These are phyloP conservation scores for Penicillium coprophilum DNA, from an alignment of 495 filamentous ascomycete species.

Conservation along the genomic window DNA sequence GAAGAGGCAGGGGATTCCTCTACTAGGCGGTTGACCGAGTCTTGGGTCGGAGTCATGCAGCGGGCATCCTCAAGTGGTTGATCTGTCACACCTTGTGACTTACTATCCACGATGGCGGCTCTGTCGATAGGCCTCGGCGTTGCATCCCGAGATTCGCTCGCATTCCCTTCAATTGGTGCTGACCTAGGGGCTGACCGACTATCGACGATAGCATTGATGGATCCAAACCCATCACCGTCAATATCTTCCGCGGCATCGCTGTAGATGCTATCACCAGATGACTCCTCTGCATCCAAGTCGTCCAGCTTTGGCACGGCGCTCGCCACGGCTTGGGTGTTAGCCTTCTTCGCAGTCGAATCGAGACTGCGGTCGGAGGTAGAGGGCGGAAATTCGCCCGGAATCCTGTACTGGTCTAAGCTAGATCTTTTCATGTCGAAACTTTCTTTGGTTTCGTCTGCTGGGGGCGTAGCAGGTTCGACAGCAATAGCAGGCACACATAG, in stretches of 20 bases:
- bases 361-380: slow-evolving; percentile 28
- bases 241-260: slow-evolving; percentile 85
- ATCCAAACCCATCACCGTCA: slow-evolving; percentile 75
- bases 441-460: slow-evolving; percentile 22
- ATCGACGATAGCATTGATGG: slow-evolving; percentile 80
- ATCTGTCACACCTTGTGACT: slow-evolving; percentile 15
- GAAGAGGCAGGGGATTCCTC: slow-evolving; percentile 24
- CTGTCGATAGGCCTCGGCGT: slow-evolving; percentile 20
- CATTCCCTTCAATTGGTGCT: slow-evolving; percentile 7
- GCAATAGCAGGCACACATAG: slow-evolving; percentile 47
- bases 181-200: slow-evolving; percentile 39
- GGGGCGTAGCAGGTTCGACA: slow-evolving; percentile 29
- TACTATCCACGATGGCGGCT: slow-evolving; percentile 16
- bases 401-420: slow-evolving; percentile 36
- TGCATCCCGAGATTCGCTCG: slow-evolving; percentile 23
- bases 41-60: slow-evolving; percentile 24
- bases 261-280: slow-evolving; percentile 69
- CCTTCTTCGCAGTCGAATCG: slow-evolving; percentile 8
- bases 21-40: slow-evolving; percentile 14
- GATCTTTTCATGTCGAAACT: slow-evolving; percentile 41
- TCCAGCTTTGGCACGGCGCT: slow-evolving; percentile 18
- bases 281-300: slow-evolving; percentile 44
- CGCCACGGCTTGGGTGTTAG: slow-evolving; percentile 12
- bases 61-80: slow-evolving; percentile 27
- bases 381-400: slow-evolving; percentile 41